Conservation (phyloP, 176 grass and related monocot species). For the Cymbopogon citratus region DNA sequence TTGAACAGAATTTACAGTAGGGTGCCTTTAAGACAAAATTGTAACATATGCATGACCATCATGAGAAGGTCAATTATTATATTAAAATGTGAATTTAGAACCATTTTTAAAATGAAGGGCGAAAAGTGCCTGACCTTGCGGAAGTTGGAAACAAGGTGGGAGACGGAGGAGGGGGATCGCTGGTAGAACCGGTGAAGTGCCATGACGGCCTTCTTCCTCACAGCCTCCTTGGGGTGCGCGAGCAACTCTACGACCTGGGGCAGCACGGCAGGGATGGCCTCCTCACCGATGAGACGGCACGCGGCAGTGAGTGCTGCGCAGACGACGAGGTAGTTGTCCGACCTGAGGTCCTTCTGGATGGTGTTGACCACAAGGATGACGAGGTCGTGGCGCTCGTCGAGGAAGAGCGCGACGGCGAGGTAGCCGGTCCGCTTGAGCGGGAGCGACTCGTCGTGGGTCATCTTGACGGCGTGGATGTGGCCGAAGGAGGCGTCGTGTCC, state of each 20-base stretch:
- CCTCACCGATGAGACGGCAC: slow-evolving; percentile 88
- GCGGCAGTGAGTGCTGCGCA: slow-evolving; percentile 76
- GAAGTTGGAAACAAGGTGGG: slow-evolving; percentile 95
- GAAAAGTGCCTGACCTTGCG: slow-evolving; percentile 51
- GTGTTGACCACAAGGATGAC: slow-evolving; percentile 99
- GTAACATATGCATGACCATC: neutral
- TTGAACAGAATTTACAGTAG: neutral
- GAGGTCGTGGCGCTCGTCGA: slow-evolving; percentile 92
- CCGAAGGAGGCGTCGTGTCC: slow-evolving; percentile 98
- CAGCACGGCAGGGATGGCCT: slow-evolving; percentile 91
- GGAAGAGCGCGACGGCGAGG: slow-evolving; percentile 95
- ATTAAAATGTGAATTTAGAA: neutral
- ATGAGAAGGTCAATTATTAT: neutral
- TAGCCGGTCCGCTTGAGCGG: slow-evolving; percentile 92
- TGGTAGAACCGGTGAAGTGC: slow-evolving; percentile 94
- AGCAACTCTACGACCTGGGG: slow-evolving; percentile 95
- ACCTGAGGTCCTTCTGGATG: slow-evolving; percentile 98
- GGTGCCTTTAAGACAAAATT: neutral
- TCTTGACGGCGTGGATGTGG: slow-evolving; percentile 99
- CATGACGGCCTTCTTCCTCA: slow-evolving; percentile 98
- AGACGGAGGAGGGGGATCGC: slow-evolving; percentile 71
- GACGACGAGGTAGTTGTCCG: slow-evolving; percentile 90
- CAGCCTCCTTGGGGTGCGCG: slow-evolving; percentile 77
- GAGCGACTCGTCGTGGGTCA: slow-evolving; percentile 96
- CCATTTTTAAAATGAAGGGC: neutral